Percentiles rank a stretch among this genome's conserved stretches.
Conservation (phyloP, 2,329 filamentous ascomycete species). For the Hypoxylon sp. region DNA sequence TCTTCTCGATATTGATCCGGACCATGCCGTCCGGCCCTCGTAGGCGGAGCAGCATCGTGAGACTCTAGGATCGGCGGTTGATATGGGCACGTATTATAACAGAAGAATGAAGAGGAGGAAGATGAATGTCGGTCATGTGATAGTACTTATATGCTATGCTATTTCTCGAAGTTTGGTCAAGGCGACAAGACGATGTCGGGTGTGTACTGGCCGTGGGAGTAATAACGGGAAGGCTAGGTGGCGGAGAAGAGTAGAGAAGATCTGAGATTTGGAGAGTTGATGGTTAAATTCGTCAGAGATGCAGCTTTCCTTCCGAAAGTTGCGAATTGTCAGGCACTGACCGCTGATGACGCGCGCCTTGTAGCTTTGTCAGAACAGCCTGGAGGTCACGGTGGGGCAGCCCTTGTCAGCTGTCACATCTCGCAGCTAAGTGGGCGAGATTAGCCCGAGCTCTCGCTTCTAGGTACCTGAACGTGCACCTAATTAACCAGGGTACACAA, state of each 20-base stretch:
- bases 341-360: conserved; percentile 45
- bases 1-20: conserved; percentile 81
- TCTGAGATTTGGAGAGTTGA: conserved; percentile 20
- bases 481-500: not conserved
- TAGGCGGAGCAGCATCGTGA: conserved; percentile 83
- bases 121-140: not conserved
- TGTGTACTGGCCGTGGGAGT: not conserved
- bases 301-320: conserved; percentile 19
- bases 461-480: not conserved
- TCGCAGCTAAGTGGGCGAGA: conserved; percentile 10
- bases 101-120: conserved; percentile 2
- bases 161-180: not conserved
- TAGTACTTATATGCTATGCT: conserved; percentile 3
- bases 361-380: conserved; percentile 33
- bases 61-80: conserved; percentile 9
- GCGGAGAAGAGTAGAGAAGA: conserved; percentile 30
- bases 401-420: conserved; percentile 16
- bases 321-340: conserved; percentile 42
- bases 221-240: not conserved
- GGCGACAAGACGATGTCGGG: not conserved
- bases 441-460: conserved; percentile 27
- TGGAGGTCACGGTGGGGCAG: conserved; percentile 29
- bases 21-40: conserved; percentile 94
- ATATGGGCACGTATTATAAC: conserved; percentile 11
- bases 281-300: conserved; percentile 15